Evolutionary conservation across 495 filamentous ascomycete species (phyloP).

Genomic region (Parathielavia appendiculata): DNA sequence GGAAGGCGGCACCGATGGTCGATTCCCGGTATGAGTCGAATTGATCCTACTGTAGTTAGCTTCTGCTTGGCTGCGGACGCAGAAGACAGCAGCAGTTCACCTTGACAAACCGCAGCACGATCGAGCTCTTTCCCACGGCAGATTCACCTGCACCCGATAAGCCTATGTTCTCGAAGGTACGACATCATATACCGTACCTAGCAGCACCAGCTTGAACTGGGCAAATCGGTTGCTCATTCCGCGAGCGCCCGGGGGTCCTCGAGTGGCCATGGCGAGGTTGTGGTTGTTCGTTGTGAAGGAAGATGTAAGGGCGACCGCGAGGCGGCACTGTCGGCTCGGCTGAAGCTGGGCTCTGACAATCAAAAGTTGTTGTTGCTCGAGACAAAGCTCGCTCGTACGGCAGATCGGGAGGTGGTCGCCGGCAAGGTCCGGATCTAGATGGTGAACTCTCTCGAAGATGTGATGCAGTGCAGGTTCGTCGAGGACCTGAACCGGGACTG

Average conservation of each 20-base stretch:
- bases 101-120: slow-evolving; percentile 97
- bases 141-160: slow-evolving; percentile 72
- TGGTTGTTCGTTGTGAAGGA: slow-evolving; percentile 15
- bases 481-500: slow-evolving; percentile 22
- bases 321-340: slow-evolving; percentile 7
- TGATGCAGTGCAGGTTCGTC: slow-evolving; percentile 10
- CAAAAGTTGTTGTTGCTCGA: neutral
- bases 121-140: slow-evolving; percentile 97
- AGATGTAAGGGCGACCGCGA: slow-evolving; percentile 11
- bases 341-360: neutral
- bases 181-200: slow-evolving; percentile 53
- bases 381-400: slow-evolving; percentile 4
- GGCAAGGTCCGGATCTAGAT: neutral
- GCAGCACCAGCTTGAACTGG: slow-evolving; percentile 96
- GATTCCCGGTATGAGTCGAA: slow-evolving; percentile 99
- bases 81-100: slow-evolving; percentile 41
- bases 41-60: slow-evolving; percentile 68
- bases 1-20: slow-evolving; percentile 96
- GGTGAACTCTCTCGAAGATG: neutral
- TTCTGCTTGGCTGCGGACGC: neutral
- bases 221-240: slow-evolving; percentile 74
- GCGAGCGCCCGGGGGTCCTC: slow-evolving; percentile 70
- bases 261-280: slow-evolving; percentile 63
- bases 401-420: neutral
- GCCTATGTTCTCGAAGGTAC: slow-evolving; percentile 28